Percentiles rank a stretch among this genome's conserved stretches.
Evolutionary conservation across 1,284 basidiomycete species (phyloP).

Genomic region (Flammula alnicola): DNA sequence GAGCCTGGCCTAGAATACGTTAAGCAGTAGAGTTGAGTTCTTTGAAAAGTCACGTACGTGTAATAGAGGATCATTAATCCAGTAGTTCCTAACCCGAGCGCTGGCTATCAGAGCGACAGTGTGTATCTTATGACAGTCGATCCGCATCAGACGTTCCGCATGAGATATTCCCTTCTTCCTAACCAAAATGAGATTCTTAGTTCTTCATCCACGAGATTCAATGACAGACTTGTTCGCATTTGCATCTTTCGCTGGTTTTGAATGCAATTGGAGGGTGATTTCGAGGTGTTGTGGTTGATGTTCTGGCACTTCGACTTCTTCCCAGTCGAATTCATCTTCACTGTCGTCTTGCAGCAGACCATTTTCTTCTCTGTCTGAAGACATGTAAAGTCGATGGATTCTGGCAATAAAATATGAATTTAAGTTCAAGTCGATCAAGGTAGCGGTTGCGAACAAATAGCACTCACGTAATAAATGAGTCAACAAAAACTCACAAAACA

Average conservation of each 20-base stretch:
- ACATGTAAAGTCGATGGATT: too few relatives aligned
- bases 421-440: too few relatives aligned
- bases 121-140: conserved; percentile 88
- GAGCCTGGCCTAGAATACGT: conserved; percentile 70
- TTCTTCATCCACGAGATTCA: conserved; percentile 5
- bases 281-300: conserved; percentile 50
- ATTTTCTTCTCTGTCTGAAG: conserved; percentile 25
- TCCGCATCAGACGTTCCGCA: conserved; percentile 72
- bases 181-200: conserved; percentile 22
- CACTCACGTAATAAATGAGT: too few relatives aligned
- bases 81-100: conserved; percentile 79
- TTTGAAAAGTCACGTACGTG: conserved; percentile 58
- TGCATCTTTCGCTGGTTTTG: conserved; percentile 40
- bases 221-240: conserved; percentile 39
- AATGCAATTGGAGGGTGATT: conserved; percentile 58
- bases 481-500: too few relatives aligned
- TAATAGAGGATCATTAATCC: conserved; percentile 83
- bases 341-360: conserved; percentile 33
- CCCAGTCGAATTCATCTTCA: conserved; percentile 66
- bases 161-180: conserved; percentile 59
- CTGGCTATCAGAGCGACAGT: conserved; percentile 81
- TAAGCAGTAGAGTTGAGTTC: conserved; percentile 2
- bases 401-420: too few relatives aligned
- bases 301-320: conserved; percentile 57
- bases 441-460: too few relatives aligned